Evolutionary conservation across 2,329 filamentous ascomycete genomes (phyloP).

Genomic region (Curvularia verruculosa): DNA sequence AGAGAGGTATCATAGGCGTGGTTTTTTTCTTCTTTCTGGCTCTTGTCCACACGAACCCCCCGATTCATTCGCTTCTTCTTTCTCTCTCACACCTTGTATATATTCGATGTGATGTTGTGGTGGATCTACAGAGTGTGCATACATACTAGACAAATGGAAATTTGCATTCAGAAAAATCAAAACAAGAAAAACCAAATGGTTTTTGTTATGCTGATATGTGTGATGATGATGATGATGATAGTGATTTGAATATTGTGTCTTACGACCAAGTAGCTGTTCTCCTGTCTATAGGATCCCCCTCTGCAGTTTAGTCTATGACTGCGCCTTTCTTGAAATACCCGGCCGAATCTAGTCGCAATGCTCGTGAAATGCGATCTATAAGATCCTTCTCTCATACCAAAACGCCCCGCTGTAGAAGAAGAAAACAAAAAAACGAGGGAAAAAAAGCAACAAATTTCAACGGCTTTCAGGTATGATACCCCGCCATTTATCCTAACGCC

Average conservation of each 20-base stretch:
- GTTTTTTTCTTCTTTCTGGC: background rate
- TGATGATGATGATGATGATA: background rate
- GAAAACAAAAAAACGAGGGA: background rate
- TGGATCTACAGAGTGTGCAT: conserved; percentile 17
- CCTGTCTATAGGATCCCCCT: too few species aligned
- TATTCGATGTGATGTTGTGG: conserved; percentile 7
- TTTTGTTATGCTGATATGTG: background rate
- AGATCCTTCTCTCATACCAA: background rate
- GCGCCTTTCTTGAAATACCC: background rate
- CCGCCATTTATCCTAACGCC: background rate
- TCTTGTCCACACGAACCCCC: background rate
- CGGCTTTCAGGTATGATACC: background rate
- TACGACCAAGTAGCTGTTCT: background rate
- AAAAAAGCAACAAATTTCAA: background rate
- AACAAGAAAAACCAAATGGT: too few species aligned
- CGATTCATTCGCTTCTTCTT: conserved; percentile 14
- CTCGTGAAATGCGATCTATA: background rate
- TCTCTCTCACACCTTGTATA: conserved; percentile 18
- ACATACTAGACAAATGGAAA: conserved; percentile 15
- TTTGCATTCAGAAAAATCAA: conserved; percentile 14
- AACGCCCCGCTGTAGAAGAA: background rate
- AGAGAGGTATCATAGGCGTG: background rate
- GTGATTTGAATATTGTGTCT: too few species aligned
- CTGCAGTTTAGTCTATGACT: background rate
- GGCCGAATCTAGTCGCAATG: background rate